Base-by-base conservation (phyloP, 208 protist species). In the Leishmania aethiopica region DNA sequence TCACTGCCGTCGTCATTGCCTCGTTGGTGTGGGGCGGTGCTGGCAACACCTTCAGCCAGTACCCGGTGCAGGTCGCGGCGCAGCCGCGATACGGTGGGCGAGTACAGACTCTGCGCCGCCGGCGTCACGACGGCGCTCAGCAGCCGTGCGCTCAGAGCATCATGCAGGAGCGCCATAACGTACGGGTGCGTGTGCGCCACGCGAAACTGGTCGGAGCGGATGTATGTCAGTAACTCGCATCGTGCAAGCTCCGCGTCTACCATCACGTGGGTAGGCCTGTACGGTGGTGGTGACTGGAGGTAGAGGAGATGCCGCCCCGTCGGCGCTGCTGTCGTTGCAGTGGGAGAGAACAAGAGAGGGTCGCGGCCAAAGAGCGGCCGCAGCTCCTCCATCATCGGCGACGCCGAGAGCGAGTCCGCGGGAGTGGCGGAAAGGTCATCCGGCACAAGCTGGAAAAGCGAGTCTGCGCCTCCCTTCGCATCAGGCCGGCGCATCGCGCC, bases 181-280 rank as follows among this genome's bases (percentile, higher is more conserved):
- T 75, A 75, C 15, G 75, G 78, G 49, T 91, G 84, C 59, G 42
- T 77, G n/a, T 62, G 22, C 17, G 67, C 72, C 64, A 51, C 32
- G 19, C 70, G 47, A 45, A 88, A 86, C 22, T 73, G 59, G 37
- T 81, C 71, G 15, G 87, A 88, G n/a, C 60, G 37, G 28, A 89
- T 76, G 75, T 88, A 84, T 32, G 60, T 49, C 28, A 81, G 62
- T 22, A 96, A 75, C 74, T 69, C 53, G 49, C 81, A 73, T 28
- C 86, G 87, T 59, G 84, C 89, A 0, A 77, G 40, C 42, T 88
- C 87, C 19, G 82, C 75, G 59, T 93, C 82, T 19, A 94, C 59
- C 40, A 94, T 62, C 35, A 96, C 60, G 78, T 94, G 79, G 15
- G 88, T 94, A 10, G 87, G 87, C 0, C 73, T 55, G 62, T 96